Base-by-base conservation (phyloP, 768 basidiomycete genomes). In the Lactarius hengduanensis region DNA sequence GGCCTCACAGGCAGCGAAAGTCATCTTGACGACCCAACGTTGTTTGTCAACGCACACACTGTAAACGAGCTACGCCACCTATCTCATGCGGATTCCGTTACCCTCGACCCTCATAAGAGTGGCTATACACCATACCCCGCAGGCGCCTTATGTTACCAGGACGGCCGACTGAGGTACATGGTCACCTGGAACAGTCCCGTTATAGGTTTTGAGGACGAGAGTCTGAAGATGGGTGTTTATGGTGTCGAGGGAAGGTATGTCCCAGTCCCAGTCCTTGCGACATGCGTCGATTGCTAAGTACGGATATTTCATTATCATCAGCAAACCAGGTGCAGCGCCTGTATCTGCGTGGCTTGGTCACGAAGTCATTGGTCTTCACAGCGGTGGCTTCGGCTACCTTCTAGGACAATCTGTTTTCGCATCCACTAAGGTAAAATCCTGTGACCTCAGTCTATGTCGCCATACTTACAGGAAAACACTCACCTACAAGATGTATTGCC, bases 171-270 rank as follows among this genome's bases (percentile, higher is more conserved):
- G 72, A 65, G 77, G 22, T 76, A 71, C 57, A 67, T 82, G 45
- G 61, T 81, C 18, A 81, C 78, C 0, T 80, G 79, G 79, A 72
- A 73, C n/a, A 70, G 71, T 65, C 57, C 78, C 73, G 28, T 77
- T 73, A 61, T 70, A 76, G 68, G 75, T 74, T 69, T 75, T 71
- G 32, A 70, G 67, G 22, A 71, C 71, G 38, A 67, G 63, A 20
- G 75, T 57, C 0, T 38, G 61, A 78, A 72, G 58, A 80, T 82
- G 32, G 82, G 82, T 0, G 70, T 78, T 0, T 82, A 81, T 66
- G 82, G 82, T 2, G 72, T 83, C 30, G 81, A 82, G 69, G 82
- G 82, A 64, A 82, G 81, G 82, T 81, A 40, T 45, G 76, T 64
- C 32, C 32, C 18, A 47, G 34, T 4, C 18, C 4, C 32, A 32